Percentiles rank a stretch among this genome's conserved stretches.
phyloP scores from a whole-genome alignment of 306 rosid species.

The Fagus sylvatica region DNA sequence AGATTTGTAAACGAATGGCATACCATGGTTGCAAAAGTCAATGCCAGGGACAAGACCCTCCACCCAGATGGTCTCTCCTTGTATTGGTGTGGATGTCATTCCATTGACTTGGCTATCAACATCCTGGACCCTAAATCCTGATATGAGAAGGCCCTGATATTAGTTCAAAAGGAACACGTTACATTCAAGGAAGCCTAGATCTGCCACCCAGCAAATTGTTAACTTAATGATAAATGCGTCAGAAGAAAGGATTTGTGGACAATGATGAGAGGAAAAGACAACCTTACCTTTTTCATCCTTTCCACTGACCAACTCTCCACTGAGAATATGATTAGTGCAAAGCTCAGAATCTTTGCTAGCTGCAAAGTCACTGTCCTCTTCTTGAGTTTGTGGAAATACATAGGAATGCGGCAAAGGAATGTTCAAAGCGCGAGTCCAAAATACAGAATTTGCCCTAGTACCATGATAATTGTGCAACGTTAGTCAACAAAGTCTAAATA shows the following conservation, averaged over 20 bases:
- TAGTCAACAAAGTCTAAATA: slow-evolving; percentile 31
- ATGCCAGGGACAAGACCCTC: slow-evolving; percentile 99
- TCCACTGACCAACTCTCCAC: slow-evolving; percentile 30
- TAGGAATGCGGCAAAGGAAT: slow-evolving; percentile 79
- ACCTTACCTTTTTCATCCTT: slow-evolving; percentile 44
- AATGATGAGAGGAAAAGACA: not conserved
- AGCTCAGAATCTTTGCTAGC: slow-evolving; percentile 21
- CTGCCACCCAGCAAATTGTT: slow-evolving; percentile 8
- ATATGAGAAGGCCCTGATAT: slow-evolving; percentile 22
- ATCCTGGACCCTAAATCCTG: slow-evolving; percentile 49
- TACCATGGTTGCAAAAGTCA: slow-evolving; percentile 98
- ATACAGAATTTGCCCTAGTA: slow-evolving; percentile 90
- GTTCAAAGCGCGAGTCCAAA: slow-evolving; percentile 93
- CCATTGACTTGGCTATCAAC: slow-evolving; percentile 40
- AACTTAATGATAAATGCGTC: not conserved
- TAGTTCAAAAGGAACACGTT: slow-evolving; percentile 5
- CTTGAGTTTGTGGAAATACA: slow-evolving; percentile 76
- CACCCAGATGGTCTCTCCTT: slow-evolving; percentile 76
- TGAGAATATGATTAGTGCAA: slow-evolving; percentile 19
- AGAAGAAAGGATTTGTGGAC: not conserved
- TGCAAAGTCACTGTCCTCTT: slow-evolving; percentile 34
- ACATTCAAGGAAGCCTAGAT: slow-evolving; percentile 23
- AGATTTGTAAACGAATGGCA: slow-evolving; percentile 21
- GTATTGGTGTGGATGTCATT: slow-evolving; percentile 33
- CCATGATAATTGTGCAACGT: slow-evolving; percentile 29